phyloP scores from a whole-genome alignment of 2,329 filamentous ascomycete species.

The Dendrostoma leiphaemia region DNA sequence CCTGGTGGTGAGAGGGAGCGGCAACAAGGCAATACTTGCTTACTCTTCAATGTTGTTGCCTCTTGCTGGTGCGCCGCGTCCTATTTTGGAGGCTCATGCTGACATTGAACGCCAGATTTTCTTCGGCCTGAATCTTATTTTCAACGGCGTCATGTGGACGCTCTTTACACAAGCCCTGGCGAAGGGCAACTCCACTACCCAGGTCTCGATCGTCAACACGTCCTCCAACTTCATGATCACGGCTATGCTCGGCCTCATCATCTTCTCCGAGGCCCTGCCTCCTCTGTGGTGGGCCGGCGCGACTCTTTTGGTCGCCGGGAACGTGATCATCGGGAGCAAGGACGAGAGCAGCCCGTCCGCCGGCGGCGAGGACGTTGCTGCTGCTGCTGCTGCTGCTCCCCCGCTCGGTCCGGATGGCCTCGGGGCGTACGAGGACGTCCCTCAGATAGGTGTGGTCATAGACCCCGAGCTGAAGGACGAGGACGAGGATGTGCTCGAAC shows the following conservation, averaged over 20 bases:
- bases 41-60: not conserved
- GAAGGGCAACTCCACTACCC: conserved; percentile 70
- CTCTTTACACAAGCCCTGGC: conserved; percentile 79
- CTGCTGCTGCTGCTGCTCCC: not conserved
- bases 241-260: conserved; percentile 64
- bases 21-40: no score
- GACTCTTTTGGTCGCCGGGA: conserved; percentile 68
- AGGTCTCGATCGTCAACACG: conserved; percentile 80
- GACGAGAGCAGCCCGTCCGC: conserved; percentile 44
- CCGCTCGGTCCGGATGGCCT: conserved; percentile 24
- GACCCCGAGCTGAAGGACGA: conserved; percentile 14
- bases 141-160: conserved; percentile 82
- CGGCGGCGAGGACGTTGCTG: conserved; percentile 9
- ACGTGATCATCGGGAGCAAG: conserved; percentile 73
- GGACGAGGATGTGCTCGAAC: conserved; percentile 25
- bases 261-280: conserved; percentile 71
- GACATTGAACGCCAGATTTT: conserved; percentile 53
- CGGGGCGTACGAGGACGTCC: conserved; percentile 29
- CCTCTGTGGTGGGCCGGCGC: conserved; percentile 77
- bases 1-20: no score
- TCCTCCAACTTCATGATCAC: conserved; percentile 80
- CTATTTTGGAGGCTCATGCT: not conserved
- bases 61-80: not conserved
- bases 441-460: conserved; percentile 21
- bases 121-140: conserved; percentile 71